phyloP scores from a whole-genome alignment of 164 flowering plant species.

The Santalum album region DNA sequence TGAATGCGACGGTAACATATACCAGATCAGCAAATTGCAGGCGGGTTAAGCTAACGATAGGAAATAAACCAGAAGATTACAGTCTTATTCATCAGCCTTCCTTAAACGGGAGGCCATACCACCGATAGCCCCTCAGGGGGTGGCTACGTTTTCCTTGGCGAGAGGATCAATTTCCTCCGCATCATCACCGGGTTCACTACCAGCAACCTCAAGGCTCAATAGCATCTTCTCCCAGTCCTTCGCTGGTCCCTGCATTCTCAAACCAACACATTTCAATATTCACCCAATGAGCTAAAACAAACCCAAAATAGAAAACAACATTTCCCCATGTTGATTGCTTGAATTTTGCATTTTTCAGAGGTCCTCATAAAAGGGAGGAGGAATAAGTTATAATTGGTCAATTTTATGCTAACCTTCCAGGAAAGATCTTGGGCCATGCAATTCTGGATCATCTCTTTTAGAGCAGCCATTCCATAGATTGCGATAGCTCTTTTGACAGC shows the following conservation, averaged over 20 bases:
- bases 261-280: background rate
- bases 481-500: constrained; percentile 52
- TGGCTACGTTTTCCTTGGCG: constrained; percentile 84
- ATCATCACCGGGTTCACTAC: constrained; percentile 57
- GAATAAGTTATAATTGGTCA: background rate
- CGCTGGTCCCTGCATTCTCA: constrained; percentile 63
- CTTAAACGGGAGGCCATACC: too few species aligned
- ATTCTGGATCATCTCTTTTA: constrained; percentile 60
- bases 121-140: constrained; percentile 56
- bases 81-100: too few species aligned
- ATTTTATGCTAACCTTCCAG: constrained; percentile 65
- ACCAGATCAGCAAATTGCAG: too few species aligned
- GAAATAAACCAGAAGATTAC: too few species aligned
- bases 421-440: constrained; percentile 95
- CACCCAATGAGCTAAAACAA: background rate
- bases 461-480: constrained; percentile 53
- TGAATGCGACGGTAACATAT: too few species aligned
- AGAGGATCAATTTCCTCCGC: constrained; percentile 88
- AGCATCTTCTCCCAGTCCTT: constrained; percentile 67
- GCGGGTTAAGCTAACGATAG: too few species aligned
- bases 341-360: too few species aligned
- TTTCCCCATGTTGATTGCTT: too few species aligned
- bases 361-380: too few species aligned
- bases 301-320: too few species aligned
- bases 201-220: constrained; percentile 52